These are phyloP conservation scores for Ceratonia siliqua DNA, from an alignment of 306 rosid genomes.

Conservation along the genomic window DNA sequence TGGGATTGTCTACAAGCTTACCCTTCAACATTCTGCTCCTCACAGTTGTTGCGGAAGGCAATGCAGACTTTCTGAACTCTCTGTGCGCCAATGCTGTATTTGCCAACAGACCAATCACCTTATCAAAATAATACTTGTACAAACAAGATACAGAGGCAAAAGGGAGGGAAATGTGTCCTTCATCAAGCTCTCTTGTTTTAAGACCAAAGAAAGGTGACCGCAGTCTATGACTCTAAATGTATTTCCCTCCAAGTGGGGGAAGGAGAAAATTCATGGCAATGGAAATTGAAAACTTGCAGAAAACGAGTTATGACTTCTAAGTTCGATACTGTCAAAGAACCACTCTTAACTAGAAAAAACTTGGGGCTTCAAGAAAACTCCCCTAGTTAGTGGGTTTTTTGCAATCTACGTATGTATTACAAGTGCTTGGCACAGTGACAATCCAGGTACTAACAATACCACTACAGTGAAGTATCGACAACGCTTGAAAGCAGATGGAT, in stretches of 20 bases:
- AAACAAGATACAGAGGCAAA: background rate
- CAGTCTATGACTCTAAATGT: background rate
- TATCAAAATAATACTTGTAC: constrained; percentile 19
- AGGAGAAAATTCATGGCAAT: background rate
- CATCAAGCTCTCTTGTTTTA: background rate
- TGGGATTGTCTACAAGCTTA: constrained; percentile 34
- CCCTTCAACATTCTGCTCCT: constrained; percentile 71
- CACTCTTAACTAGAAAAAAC: too few relatives aligned
- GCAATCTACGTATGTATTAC: background rate
- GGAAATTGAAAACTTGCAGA: too few relatives aligned
- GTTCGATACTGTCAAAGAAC: too few relatives aligned
- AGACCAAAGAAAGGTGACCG: background rate
- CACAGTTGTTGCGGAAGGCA: constrained; percentile 56
- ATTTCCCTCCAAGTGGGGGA: background rate
- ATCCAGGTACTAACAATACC: background rate
- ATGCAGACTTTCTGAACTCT: constrained; percentile 70
- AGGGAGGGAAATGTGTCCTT: background rate
- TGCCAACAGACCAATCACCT: constrained; percentile 23
- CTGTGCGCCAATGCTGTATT: constrained; percentile 82
- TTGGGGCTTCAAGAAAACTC: background rate
- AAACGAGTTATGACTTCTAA: too few relatives aligned
- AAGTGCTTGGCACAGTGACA: background rate
- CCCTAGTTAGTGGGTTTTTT: background rate
- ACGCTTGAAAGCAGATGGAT: background rate
- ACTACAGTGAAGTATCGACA: constrained; percentile 1